These are phyloP conservation scores for Bipolaris cookei DNA, from an alignment of 2,329 filamentous ascomycete species.

Conservation along the genomic window DNA sequence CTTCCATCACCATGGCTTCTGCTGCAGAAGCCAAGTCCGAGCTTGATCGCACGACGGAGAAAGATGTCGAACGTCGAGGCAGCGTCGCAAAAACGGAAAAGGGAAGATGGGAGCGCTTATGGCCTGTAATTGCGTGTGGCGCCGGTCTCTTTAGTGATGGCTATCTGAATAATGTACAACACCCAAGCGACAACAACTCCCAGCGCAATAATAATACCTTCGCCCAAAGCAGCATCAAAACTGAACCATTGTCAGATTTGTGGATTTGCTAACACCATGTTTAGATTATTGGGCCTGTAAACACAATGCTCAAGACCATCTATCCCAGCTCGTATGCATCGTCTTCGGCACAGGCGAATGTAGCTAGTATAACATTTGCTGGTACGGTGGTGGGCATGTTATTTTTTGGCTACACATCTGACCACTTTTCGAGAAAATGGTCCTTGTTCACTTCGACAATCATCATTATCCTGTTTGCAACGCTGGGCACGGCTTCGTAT, in stretches of 20 bases:
- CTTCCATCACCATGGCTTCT: conserved; percentile 20
- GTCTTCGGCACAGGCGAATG: conserved; percentile 74
- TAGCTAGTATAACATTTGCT: conserved; percentile 82
- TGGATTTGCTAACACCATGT: conserved; percentile 17
- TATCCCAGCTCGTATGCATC: conserved; percentile 73
- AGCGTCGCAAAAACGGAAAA: conserved; percentile 43
- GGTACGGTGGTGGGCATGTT: conserved; percentile 85
- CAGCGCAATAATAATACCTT: conserved; percentile 6
- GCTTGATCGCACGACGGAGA: conserved; percentile 4
- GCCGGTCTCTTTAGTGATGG: conserved; percentile 91
- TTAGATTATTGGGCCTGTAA: conserved; percentile 85
- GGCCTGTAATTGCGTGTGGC: conserved; percentile 85
- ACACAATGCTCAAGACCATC: conserved; percentile 72
- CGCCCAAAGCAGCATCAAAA: conserved; percentile 7
- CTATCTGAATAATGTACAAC: conserved; percentile 79
- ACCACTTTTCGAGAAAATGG: conserved; percentile 84
- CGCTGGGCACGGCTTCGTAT: conserved; percentile 78
- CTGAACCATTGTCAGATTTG: background rate
- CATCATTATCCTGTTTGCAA: conserved; percentile 85
- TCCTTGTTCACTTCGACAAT: conserved; percentile 80
- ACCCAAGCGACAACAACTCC: conserved; percentile 14
- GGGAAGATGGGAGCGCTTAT: conserved; percentile 56
- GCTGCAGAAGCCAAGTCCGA: conserved; percentile 9
- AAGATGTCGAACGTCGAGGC: conserved; percentile 29
- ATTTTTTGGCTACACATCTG: conserved; percentile 78